Percentiles rank a stretch among this genome's conserved stretches.
Evolutionary conservation across 2,329 filamentous ascomycete genomes (phyloP).

Genomic region (Didymella lethalis): DNA sequence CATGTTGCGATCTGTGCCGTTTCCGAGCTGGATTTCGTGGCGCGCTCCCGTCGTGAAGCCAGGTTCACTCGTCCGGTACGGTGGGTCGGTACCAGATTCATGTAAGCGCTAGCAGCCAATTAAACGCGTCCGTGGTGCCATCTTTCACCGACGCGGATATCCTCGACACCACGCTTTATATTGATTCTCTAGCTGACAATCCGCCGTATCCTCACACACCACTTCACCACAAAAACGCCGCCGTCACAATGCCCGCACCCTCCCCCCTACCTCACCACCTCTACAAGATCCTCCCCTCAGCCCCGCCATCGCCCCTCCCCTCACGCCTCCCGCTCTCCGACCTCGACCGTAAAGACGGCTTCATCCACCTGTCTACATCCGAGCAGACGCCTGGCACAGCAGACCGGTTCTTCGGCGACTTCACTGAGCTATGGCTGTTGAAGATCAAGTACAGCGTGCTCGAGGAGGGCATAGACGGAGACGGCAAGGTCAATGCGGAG

Average conservation of each 20-base stretch:
- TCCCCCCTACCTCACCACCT: constrained; percentile 50
- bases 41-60: constrained; percentile 21
- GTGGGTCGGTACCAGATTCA: constrained; percentile 5
- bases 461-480: constrained; percentile 39
- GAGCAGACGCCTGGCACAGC: constrained; percentile 56
- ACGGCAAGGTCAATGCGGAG: constrained; percentile 38
- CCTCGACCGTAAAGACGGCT: constrained; percentile 67
- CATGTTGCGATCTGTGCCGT: constrained; percentile 21
- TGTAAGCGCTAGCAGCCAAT: constrained; percentile 12
- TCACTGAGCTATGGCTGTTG: constrained; percentile 58
- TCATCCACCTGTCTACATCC: constrained; percentile 67
- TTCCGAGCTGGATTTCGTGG: constrained; percentile 23
- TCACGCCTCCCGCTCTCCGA: constrained; percentile 64
- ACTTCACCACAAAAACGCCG: background rate
- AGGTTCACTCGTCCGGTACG: constrained; percentile 16
- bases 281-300: constrained; percentile 67
- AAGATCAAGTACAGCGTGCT: constrained; percentile 61
- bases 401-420: constrained; percentile 45
- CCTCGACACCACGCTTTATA: constrained; percentile 6
- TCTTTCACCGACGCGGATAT: constrained; percentile 12
- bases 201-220: background rate
- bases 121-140: constrained; percentile 13
- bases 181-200: background rate
- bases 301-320: constrained; percentile 64
- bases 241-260: constrained; percentile 41